Percentiles rank a stretch among this genome's conserved stretches.
Evolutionary conservation across 108 stramenopile species (phyloP).

Genomic region (Cylindrotheca fusiformis): DNA sequence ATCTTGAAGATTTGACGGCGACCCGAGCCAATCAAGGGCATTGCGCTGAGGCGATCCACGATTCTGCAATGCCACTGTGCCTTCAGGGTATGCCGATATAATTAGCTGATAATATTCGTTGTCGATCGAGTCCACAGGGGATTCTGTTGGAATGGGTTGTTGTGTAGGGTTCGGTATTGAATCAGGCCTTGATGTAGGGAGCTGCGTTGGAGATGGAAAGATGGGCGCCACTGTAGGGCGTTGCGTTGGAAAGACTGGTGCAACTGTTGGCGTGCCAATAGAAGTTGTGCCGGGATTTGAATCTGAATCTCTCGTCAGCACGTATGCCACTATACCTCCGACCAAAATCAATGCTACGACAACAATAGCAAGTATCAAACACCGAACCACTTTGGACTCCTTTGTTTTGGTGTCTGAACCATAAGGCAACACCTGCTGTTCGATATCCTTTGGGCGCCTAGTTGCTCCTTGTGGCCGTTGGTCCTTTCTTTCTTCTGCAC

Average conservation of each 20-base stretch:
- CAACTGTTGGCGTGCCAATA: background rate
- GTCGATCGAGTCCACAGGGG: background rate
- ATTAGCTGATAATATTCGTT: constrained; percentile 8
- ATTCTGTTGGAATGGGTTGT: background rate
- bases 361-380: background rate
- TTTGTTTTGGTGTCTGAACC: background rate
- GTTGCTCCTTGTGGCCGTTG: too few species aligned
- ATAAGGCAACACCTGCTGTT: background rate
- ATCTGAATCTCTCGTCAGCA: background rate
- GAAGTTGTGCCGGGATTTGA: background rate
- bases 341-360: background rate
- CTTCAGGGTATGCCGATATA: constrained; percentile 3
- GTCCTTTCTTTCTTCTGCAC: too few species aligned
- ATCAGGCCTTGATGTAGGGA: background rate
- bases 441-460: too few species aligned
- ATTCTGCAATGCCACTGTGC: constrained; percentile 1
- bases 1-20: background rate
- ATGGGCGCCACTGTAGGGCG: background rate
- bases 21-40: constrained; percentile 17
- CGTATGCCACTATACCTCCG: background rate
- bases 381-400: background rate
- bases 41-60: constrained; percentile 13
- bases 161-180: too few species aligned
- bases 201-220: background rate
- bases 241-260: background rate